These are phyloP conservation scores for Clonostachys chloroleuca DNA, from an alignment of 2,329 filamentous ascomycete genomes.

Conservation along the genomic window DNA sequence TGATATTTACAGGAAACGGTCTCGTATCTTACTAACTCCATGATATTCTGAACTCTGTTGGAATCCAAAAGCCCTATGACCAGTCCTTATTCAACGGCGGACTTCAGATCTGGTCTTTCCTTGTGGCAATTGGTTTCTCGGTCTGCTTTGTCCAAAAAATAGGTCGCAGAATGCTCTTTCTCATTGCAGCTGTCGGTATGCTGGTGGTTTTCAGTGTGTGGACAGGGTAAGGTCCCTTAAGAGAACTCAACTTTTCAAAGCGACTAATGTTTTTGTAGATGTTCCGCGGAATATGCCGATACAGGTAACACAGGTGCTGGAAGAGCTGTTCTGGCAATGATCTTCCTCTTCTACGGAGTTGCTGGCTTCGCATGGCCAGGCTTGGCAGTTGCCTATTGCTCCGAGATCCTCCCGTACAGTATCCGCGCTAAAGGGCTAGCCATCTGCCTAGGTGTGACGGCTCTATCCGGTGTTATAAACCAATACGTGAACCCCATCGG, in stretches of 20 bases:
- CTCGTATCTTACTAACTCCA: constrained; percentile 27
- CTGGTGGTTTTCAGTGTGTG: constrained; percentile 21
- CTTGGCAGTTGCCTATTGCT: constrained; percentile 4
- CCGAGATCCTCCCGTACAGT: constrained; percentile 6
- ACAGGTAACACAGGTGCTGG: constrained; percentile 10
- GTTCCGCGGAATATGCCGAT: constrained; percentile 5
- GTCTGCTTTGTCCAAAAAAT: constrained; percentile 25
- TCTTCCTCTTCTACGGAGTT: constrained; percentile 25
- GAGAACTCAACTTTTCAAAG: constrained; percentile 7
- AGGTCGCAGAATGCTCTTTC: constrained; percentile 29
- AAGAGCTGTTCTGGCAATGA: constrained; percentile 20
- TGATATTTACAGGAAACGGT: constrained; percentile 3
- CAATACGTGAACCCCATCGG: constrained; percentile 34
- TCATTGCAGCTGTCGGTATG: constrained; percentile 26
- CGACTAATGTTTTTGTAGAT: background rate
- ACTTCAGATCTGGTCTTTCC: constrained; percentile 18
- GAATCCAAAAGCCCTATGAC: constrained; percentile 25
- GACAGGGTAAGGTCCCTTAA: constrained; percentile 14
- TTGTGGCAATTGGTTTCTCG: constrained; percentile 12
- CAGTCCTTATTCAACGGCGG: constrained; percentile 11
- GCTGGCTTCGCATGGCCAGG: constrained; percentile 5
- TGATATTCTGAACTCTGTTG: constrained; percentile 24
- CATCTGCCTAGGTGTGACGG: constrained; percentile 12
- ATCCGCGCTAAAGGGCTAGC: constrained; percentile 9
- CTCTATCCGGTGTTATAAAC: constrained; percentile 25